Evolutionary conservation across 1,284 basidiomycete genomes (phyloP).

Genomic region (Vanrija pseudolonga): DNA sequence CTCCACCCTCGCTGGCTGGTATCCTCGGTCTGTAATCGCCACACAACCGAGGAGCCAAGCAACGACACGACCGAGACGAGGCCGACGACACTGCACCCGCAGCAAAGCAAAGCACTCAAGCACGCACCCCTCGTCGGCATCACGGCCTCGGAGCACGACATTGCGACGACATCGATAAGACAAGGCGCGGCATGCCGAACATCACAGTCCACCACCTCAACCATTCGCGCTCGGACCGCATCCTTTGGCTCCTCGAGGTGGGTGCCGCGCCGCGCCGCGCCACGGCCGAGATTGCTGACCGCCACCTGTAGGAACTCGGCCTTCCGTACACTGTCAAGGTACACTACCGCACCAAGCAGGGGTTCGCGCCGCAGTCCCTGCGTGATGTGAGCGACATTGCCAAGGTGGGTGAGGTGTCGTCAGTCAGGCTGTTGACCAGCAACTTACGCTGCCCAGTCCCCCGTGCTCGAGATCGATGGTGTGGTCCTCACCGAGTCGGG

Average conservation of each 20-base stretch:
- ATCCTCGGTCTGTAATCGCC: too few species aligned
- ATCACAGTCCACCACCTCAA: constrained; percentile 44
- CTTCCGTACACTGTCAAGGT: constrained; percentile 36
- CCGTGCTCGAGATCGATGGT: constrained; percentile 30
- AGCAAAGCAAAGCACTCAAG: too few species aligned
- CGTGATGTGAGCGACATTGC: constrained; percentile 28
- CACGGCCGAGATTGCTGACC: constrained; percentile 5
- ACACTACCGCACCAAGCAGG: constrained; percentile 24
- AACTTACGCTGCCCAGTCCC: constrained; percentile 15
- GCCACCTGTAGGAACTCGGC: constrained; percentile 31
- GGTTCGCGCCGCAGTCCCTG: constrained; percentile 26
- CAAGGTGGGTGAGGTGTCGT: constrained; percentile 25
- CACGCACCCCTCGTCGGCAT: too few species aligned
- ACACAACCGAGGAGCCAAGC: too few species aligned
- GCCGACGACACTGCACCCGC: too few species aligned
- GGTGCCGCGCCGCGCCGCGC: constrained; percentile 5
- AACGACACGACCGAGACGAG: too few species aligned
- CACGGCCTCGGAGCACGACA: too few species aligned
- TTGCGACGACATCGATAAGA: too few species aligned
- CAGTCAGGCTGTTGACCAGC: too few species aligned
- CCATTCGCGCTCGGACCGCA: constrained; percentile 35
- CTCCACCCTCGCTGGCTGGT: too few species aligned
- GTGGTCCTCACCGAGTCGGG: constrained; percentile 33
- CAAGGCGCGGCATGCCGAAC: constrained; percentile 21
- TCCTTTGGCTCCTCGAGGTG: constrained; percentile 31